Conservation (phyloP, 441 rosid species). For the Populus hybrid region DNA sequence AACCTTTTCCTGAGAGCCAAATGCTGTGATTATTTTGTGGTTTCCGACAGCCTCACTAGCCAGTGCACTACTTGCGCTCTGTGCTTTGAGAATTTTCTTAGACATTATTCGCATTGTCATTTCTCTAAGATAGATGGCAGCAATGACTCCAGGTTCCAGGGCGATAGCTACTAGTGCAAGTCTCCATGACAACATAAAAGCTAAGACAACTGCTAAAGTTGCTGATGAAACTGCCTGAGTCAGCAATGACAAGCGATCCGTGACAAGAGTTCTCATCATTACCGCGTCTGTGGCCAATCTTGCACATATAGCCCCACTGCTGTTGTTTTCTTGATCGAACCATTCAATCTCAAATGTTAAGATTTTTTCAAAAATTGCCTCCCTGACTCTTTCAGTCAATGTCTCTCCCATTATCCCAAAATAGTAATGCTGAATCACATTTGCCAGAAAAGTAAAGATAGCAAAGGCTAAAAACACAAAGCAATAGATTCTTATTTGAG, state of each 20-base stretch:
- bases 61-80: slow-evolving; percentile 3
- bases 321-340: slow-evolving; percentile 31
- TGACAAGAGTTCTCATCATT: slow-evolving; percentile 10
- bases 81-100: slow-evolving; percentile 4
- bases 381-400: slow-evolving; percentile 23
- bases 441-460: slow-evolving; percentile 16
- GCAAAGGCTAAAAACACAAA: slow-evolving; percentile 18
- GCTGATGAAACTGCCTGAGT: slow-evolving; percentile 11
- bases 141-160: slow-evolving; percentile 6
- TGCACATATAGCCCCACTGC: slow-evolving; percentile 18
- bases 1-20: slow-evolving; percentile 8
- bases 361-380: slow-evolving; percentile 21
- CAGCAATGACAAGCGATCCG: slow-evolving; percentile 8
- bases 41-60: slow-evolving; percentile 14
- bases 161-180: slow-evolving; percentile 9
- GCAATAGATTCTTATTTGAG: too few relatives aligned
- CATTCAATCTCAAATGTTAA: slow-evolving; percentile 27
- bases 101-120: slow-evolving; percentile 9
- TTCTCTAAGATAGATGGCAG: neutral
- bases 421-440: slow-evolving; percentile 28
- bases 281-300: slow-evolving; percentile 26
- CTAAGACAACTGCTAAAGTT: slow-evolving; percentile 1
- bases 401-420: slow-evolving; percentile 27
- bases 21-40: slow-evolving; percentile 13
- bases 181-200: slow-evolving; percentile 6